phyloP scores from a whole-genome alignment of 192 early-diverging fungal species.

The Gigaspora rosea region DNA sequence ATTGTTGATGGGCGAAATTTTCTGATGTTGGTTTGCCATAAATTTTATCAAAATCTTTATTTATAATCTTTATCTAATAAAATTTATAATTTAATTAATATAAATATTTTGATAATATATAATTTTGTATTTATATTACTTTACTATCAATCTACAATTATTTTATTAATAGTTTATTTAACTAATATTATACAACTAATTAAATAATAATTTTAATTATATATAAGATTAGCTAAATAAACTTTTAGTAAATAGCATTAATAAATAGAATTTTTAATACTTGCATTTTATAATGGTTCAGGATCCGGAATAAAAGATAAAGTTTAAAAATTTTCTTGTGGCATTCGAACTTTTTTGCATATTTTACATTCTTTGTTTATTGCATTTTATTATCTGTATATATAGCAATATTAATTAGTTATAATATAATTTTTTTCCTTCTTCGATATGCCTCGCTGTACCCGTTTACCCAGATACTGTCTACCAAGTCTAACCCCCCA shows the following conservation, averaged over 20 bases:
- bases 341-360: neutral
- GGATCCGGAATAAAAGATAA: neutral
- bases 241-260: neutral
- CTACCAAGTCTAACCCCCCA: too few species aligned
- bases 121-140: too few species aligned
- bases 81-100: neutral
- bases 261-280: neutral
- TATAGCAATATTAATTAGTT: too few species aligned
- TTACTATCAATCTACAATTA: neutral
- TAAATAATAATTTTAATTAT: too few species aligned
- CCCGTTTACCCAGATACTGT: too few species aligned
- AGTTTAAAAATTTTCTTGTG: neutral
- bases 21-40: neutral
- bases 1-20: neutral
- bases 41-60: neutral
- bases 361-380: neutral
- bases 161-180: too few species aligned
- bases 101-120: too few species aligned
- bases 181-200: too few species aligned
- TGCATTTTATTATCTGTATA: neutral
- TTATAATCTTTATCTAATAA: neutral
- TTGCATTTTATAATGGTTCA: neutral
- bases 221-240: neutral
- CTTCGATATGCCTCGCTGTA: too few species aligned
- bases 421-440: too few species aligned